phyloP scores from a whole-genome alignment of 129 eudicot species.

The Silybum marianum region DNA sequence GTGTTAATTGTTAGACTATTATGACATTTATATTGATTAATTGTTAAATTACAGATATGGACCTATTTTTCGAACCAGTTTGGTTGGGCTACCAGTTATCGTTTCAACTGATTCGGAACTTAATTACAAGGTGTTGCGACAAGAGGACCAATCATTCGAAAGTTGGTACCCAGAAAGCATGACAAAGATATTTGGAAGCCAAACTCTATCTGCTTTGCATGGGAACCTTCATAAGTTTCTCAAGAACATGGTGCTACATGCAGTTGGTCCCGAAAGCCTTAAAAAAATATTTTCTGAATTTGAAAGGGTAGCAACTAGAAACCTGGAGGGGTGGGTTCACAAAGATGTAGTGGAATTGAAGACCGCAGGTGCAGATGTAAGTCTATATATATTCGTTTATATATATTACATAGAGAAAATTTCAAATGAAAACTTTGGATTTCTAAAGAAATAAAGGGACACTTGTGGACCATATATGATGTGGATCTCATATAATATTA shows the following conservation, averaged over 20 bases:
- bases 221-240: constrained; percentile 80
- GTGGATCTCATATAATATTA: too few relatives aligned
- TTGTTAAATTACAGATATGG: constrained; percentile 56
- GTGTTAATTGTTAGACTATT: neutral
- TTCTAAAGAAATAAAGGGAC: too few relatives aligned
- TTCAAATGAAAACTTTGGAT: too few relatives aligned
- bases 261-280: constrained; percentile 72
- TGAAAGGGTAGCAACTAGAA: constrained; percentile 44
- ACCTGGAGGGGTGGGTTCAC: constrained; percentile 50
- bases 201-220: constrained; percentile 73
- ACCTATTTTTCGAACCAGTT: constrained; percentile 63
- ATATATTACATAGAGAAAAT: too few relatives aligned
- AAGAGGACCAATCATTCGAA: constrained; percentile 64
- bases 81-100: constrained; percentile 68
- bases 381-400: neutral
- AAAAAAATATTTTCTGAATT: constrained; percentile 70
- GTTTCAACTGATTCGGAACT: constrained; percentile 77
- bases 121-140: constrained; percentile 60
- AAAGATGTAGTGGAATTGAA: constrained; percentile 52
- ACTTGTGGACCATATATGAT: too few relatives aligned
- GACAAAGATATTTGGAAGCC: constrained; percentile 67
- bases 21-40: neutral
- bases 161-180: constrained; percentile 80
- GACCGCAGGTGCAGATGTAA: constrained; percentile 65
- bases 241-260: constrained; percentile 71